Percentiles rank a stretch among this genome's conserved stretches.
Evolutionary conservation across 306 rosid genomes (phyloP).

Genomic region (Canavalia gladiata): DNA sequence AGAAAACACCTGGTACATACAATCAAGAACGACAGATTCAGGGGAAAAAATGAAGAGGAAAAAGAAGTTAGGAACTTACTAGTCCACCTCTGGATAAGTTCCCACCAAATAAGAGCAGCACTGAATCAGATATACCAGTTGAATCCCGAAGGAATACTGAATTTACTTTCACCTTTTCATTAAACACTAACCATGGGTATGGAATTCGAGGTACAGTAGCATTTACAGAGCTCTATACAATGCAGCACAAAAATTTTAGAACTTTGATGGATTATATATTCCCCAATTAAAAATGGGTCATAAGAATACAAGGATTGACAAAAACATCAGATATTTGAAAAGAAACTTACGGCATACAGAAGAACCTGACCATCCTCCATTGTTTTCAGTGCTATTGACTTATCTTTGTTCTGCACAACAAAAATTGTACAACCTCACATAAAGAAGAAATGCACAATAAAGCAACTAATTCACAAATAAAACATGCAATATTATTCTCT

Average conservation of each 20-base stretch:
- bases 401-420: conserved; percentile 82
- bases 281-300: conserved; percentile 44
- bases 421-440: conserved; percentile 41
- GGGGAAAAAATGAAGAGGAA: conserved; percentile 7
- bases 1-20: conserved; percentile 22
- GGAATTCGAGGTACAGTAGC: conserved; percentile 77
- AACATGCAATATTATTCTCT: conserved; percentile 22
- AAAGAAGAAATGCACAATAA: conserved; percentile 28
- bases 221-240: conserved; percentile 87
- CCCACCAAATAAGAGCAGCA: conserved; percentile 93
- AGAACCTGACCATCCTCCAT: conserved; percentile 99
- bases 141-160: conserved; percentile 95
- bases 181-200: conserved; percentile 95
- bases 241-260: conserved; percentile 49
- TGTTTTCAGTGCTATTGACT: conserved; percentile 87
- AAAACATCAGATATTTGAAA: conserved; percentile 34
- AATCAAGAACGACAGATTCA: conserved; percentile 44
- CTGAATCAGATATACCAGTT: conserved; percentile 89
- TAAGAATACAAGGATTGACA: conserved; percentile 31
- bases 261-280: conserved; percentile 35
- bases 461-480: conserved; percentile 37
- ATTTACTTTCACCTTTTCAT: conserved; percentile 96
- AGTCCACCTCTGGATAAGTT: conserved; percentile 75
- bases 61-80: conserved; percentile 61
- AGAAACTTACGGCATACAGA: conserved; percentile 76